Evolutionary conservation across 2,329 filamentous ascomycete species (phyloP), one percentile per base, ranked within the genome.

Genomic region (Claviceps humidiphila): DNA sequence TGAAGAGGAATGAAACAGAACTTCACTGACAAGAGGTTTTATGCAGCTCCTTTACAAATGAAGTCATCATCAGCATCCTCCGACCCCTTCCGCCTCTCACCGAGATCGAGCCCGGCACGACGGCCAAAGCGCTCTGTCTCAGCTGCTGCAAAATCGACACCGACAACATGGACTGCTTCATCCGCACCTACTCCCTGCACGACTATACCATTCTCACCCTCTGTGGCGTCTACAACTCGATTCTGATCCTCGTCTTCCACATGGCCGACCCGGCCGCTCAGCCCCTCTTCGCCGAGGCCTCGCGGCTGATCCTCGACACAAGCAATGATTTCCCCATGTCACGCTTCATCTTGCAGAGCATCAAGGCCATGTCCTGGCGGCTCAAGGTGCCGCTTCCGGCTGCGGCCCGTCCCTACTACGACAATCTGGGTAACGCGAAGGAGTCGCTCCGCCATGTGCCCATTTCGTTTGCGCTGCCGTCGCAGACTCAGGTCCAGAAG

Each of bases 141-240:
- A 42, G 40, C 17, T 53, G 52, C 47, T 53, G 53, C 51, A 47
- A 47, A 11, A 41, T 50, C 16, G 54, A 54, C 26, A 53, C 53
- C 3, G 26, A 44, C 37, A 44, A 53, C 17, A 43, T 54, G 20
- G 53, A 56, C 40, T 20, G 49, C 20, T 56, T 55, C 41, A 47
- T 55, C 6, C 5, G 51, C 20, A n/a, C 24, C 34, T 58, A 51
- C 13, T 49, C 46, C 2, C 40, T 56, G 11, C 47, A 47, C 8
- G 53, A 56, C 16, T 58, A 59, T 42, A 54, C 58, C 9, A 53
- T 51, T 49, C 53, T 57, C 42, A 49, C 42, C 17, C n/a, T 55
- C 8, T 55, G 50, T 47, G 57, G 57, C 17, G 51, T 53, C 8
- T 57, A 57, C 51, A 57, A 55, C 38, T 50, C 49, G 1, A 54